Percentiles rank a stretch among this genome's conserved stretches.
Evolutionary conservation across 2,329 filamentous ascomycete genomes (phyloP).

Genomic region (Colletotrichum spaethianum): DNA sequence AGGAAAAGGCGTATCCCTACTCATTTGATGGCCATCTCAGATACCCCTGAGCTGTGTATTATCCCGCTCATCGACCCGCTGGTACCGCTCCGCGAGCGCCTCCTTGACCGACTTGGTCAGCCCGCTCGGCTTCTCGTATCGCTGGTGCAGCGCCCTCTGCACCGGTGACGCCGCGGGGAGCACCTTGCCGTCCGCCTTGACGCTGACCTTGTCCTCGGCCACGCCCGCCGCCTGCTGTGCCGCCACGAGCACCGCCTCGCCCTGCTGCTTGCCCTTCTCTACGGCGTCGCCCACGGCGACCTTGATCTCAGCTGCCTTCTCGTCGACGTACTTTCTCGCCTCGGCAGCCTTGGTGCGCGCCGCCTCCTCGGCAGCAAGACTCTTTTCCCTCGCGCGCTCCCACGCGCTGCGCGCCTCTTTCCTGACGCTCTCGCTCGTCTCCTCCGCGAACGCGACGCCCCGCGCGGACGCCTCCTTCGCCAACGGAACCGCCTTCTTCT

Average conservation of each 20-base stretch:
- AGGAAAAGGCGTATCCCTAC: neutral
- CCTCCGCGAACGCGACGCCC: slow-evolving; percentile 48
- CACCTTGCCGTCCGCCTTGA: slow-evolving; percentile 58
- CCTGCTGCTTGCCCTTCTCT: slow-evolving; percentile 38
- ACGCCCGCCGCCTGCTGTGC: slow-evolving; percentile 48
- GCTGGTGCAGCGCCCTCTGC: slow-evolving; percentile 65
- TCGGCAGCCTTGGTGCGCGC: slow-evolving; percentile 37
- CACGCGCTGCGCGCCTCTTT: slow-evolving; percentile 44
- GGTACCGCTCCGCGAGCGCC: slow-evolving; percentile 69
- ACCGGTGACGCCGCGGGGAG: slow-evolving; percentile 57
- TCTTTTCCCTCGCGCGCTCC: slow-evolving; percentile 43
- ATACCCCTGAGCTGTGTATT: slow-evolving; percentile 59
- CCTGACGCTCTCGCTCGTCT: slow-evolving; percentile 42
- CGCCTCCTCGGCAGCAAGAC: slow-evolving; percentile 36
- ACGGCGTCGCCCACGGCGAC: slow-evolving; percentile 31
- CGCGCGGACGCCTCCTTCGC: slow-evolving; percentile 51
- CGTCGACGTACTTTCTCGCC: slow-evolving; percentile 28
- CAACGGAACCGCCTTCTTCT: slow-evolving; percentile 33
- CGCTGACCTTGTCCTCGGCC: slow-evolving; percentile 44
- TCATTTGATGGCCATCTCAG: neutral
- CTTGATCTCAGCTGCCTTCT: slow-evolving; percentile 37
- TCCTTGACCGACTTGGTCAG: slow-evolving; percentile 67
- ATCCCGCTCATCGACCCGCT: slow-evolving; percentile 61
- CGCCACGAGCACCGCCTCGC: slow-evolving; percentile 44
- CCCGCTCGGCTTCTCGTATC: slow-evolving; percentile 61